These are phyloP conservation scores for Penicillium decumbens DNA, from an alignment of 2,329 filamentous ascomycete species.

Conservation along the genomic window DNA sequence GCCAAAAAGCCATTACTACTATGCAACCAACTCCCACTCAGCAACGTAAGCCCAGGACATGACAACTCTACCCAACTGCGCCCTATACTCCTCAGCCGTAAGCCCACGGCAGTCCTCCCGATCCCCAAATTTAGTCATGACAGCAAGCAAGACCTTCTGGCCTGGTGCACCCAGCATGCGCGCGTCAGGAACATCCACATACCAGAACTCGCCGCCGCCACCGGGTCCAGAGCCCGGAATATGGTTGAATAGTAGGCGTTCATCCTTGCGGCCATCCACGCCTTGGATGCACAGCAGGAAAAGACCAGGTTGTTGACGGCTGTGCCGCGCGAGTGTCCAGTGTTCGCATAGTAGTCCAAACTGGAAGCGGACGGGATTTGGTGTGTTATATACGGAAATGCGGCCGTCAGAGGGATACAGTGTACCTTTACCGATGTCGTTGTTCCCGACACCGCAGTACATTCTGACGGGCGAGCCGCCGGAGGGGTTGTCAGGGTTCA, in stretches of 20 bases:
- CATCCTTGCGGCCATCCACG: conserved; percentile 61
- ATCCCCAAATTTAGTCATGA: conserved; percentile 54
- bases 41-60: conserved; percentile 51
- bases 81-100: conserved; percentile 46
- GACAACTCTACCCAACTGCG: conserved; percentile 44
- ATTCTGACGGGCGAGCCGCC: conserved; percentile 41
- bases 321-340: conserved; percentile 64
- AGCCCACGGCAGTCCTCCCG: conserved; percentile 51
- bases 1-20: conserved; percentile 4
- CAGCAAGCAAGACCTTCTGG: conserved; percentile 61
- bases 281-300: conserved; percentile 66
- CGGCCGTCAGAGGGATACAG: conserved; percentile 59
- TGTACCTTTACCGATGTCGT: conserved; percentile 52
- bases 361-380: conserved; percentile 65
- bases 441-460: conserved; percentile 46
- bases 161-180: conserved; percentile 64
- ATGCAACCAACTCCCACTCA: conserved; percentile 51
- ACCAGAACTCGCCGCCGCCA: conserved; percentile 76
- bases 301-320: conserved; percentile 59
- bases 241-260: conserved; percentile 63
- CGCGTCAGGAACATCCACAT: conserved; percentile 64
- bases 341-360: conserved; percentile 77
- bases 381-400: conserved; percentile 56
- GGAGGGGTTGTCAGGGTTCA: conserved; percentile 49
- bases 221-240: conserved; percentile 34